Percentiles rank a stretch among this genome's conserved stretches.
Evolutionary conservation across 805 yeast species (phyloP).

Genomic region (Kockiozyma suomiensis): DNA sequence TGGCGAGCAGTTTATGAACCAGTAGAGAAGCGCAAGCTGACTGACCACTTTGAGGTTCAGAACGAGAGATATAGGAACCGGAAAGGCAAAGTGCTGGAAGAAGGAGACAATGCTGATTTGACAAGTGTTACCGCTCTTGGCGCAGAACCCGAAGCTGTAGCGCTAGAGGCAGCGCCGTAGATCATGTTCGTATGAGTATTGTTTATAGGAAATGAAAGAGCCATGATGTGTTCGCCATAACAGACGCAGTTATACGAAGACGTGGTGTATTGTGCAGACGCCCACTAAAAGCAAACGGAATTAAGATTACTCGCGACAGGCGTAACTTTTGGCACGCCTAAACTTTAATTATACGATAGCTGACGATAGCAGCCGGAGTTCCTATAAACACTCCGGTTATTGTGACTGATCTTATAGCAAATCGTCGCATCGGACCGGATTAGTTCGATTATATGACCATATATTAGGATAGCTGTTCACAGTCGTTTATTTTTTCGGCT

Average conservation of each 20-base stretch:
- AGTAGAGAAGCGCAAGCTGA: conserved; percentile 55
- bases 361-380: neutral
- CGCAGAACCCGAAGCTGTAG: neutral
- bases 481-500: neutral
- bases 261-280: neutral
- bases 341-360: conserved; percentile 3
- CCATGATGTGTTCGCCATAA: neutral
- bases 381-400: too few species aligned
- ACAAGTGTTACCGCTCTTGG: neutral
- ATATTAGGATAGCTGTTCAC: too few species aligned
- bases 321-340: conserved; percentile 3
- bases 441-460: too few species aligned
- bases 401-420: too few species aligned
- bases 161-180: neutral
- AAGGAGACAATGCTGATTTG: neutral
- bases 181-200: too few species aligned
- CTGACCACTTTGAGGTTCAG: conserved; percentile 67
- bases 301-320: conserved; percentile 5
- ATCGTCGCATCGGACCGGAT: too few species aligned
- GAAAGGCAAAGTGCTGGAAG: neutral
- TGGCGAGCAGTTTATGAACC: conserved; percentile 60
- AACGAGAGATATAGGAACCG: conserved; percentile 55
- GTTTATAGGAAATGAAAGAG: neutral
- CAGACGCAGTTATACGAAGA: neutral
- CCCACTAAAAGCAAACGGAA: conserved; percentile 2